These are phyloP conservation scores for Komagataea norvegica DNA, from an alignment of 1,139 yeast genomes.

Conservation along the genomic window DNA sequence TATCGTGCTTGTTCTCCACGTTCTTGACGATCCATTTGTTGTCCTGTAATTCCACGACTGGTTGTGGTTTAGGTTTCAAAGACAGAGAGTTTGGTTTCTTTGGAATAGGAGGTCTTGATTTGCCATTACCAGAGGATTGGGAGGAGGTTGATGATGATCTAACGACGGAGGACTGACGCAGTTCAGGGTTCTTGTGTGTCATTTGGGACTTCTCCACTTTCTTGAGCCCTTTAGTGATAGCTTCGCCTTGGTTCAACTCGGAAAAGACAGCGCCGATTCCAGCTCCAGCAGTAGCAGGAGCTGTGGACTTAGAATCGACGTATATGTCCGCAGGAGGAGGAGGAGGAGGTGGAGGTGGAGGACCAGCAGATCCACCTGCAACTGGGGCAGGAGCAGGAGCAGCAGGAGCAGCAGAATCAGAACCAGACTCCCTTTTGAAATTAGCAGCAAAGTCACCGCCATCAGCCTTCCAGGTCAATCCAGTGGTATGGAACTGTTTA, in stretches of 20 bases:
- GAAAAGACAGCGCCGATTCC: conserved; percentile 88
- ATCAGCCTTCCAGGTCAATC: conserved; percentile 71
- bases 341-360: conserved; percentile 62
- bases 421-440: conserved; percentile 32
- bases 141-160: conserved; percentile 30
- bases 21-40: conserved; percentile 89
- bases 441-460: conserved; percentile 46
- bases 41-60: conserved; percentile 75
- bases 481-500: conserved; percentile 74
- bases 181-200: conserved; percentile 90
- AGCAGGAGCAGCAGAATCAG: conserved; percentile 29
- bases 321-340: conserved; percentile 75
- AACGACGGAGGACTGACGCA: conserved; percentile 47
- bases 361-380: conserved; percentile 34
- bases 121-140: conserved; percentile 33
- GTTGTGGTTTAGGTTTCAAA: conserved; percentile 53
- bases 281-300: conserved; percentile 48
- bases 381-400: conserved; percentile 35
- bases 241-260: conserved; percentile 82
- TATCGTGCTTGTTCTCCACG: conserved; percentile 52
- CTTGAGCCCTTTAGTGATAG: conserved; percentile 77
- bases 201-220: conserved; percentile 91
- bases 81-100: conserved; percentile 68
- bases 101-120: conserved; percentile 51
- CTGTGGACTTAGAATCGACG: conserved; percentile 36